These are phyloP conservation scores for Yamadazyma atmosphaerica DNA, from an alignment of 1,139 yeast genomes.

Conservation along the genomic window DNA sequence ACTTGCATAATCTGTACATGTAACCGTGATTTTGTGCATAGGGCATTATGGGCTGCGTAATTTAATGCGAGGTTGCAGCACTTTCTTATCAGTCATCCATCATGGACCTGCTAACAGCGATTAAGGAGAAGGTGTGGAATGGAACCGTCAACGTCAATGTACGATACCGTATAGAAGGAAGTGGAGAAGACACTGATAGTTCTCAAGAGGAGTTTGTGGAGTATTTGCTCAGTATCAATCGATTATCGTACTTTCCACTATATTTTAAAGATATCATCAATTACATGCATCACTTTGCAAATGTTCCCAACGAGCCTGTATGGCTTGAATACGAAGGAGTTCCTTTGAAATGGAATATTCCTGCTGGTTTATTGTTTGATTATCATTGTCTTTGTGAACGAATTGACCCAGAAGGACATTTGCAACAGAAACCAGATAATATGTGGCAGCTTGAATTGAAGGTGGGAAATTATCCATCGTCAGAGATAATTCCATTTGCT, in stretches of 20 bases:
- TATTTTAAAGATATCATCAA: constrained; percentile 40
- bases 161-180: constrained; percentile 5
- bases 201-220: constrained; percentile 15
- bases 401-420: neutral
- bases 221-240: constrained; percentile 24
- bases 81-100: no score
- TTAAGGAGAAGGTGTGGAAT: constrained; percentile 50
- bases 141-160: constrained; percentile 53
- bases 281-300: constrained; percentile 38
- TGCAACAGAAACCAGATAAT: neutral
- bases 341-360: constrained; percentile 77
- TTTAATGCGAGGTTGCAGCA: no score
- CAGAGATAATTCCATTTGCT: constrained; percentile 51
- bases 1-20: no score
- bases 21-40: no score
- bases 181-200: neutral
- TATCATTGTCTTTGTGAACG: constrained; percentile 26
- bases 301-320: constrained; percentile 27
- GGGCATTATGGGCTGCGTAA: no score
- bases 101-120: no score
- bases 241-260: constrained; percentile 63
- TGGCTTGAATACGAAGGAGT: constrained; percentile 72
- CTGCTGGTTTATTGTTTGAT: constrained; percentile 73
- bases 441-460: constrained; percentile 54
- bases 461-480: constrained; percentile 48